Evolutionary conservation across 805 yeast genomes (phyloP), one percentile per base, ranked within the genome.

Genomic region (Suhomyces tanzawaensis): DNA sequence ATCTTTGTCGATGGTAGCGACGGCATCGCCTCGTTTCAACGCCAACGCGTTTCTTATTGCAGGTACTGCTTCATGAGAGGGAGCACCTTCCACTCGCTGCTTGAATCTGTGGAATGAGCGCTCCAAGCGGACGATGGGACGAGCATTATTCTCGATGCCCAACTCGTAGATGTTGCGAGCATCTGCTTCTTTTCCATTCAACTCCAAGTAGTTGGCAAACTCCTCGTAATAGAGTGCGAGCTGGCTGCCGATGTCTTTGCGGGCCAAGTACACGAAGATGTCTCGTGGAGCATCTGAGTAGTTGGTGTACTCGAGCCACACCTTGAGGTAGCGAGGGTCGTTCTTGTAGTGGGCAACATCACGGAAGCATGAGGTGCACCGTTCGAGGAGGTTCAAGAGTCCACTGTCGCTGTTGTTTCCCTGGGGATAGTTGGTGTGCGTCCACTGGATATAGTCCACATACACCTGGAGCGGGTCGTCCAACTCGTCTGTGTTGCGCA

Each of bases 401-500:
- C 88, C 89, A 46, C 86, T 81, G 32, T 81, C 82, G 4, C 71
- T 66, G 3, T 75, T 69, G 23, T 71, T 68, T 0, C 79, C 95
- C 27, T 80, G 78, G 0, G 90, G 86, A 51, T 61, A 81, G 45
- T 64, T 74, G 23, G 71, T 70, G 41, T 74, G 78, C 8, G 78
- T 74, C 95, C 95, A 88, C n/a, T 69, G 55, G 9, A 89, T 67
- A 50, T 86, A 89, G 14, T 81, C 82, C n/a, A 87, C 45, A 57
- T 74, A 88, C 1, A 80, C 76, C 44, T 85, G 87, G 16, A 89
- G 56, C 0, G 96, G 96, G 57, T 90, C 96, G 61, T 89, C 96
- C 29, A 79, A 57, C 12, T 81, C 87, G 4, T 78, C 82, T 6
- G 78, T 45, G 1, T 66, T 66, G 7, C 55, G 53, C 11, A 89